phyloP scores from a whole-genome alignment of 305 asterid species.

The Fraxinus ornus region DNA sequence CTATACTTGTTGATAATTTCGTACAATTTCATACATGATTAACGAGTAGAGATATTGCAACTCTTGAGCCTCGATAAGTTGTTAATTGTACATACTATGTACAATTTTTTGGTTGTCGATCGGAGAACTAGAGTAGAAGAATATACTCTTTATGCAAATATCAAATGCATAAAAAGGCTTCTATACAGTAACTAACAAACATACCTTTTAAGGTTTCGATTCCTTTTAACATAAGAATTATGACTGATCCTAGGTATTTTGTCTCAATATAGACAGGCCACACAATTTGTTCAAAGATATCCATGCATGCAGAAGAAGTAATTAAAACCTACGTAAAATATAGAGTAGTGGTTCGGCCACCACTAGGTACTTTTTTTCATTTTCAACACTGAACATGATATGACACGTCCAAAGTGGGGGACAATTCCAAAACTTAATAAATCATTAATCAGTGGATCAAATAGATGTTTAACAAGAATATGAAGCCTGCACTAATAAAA shows the following conservation, averaged over 20 bases:
- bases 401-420: neutral
- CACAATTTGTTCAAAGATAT: neutral
- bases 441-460: conserved; percentile 19
- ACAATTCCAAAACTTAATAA: neutral
- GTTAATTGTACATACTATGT: neutral
- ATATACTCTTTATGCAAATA: neutral
- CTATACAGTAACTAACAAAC: neutral
- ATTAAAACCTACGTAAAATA: conserved; percentile 4
- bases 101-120: neutral
- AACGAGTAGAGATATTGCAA: neutral
- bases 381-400: conserved; percentile 18
- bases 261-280: neutral
- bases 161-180: neutral
- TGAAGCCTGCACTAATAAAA: conserved; percentile 11
- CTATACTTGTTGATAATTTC: neutral
- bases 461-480: conserved; percentile 2
- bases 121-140: neutral
- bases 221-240: neutral
- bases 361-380: neutral
- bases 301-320: conserved; percentile 11
- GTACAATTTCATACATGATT: neutral
- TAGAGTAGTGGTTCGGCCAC: neutral
- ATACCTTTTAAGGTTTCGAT: neutral
- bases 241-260: neutral
- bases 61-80: neutral